A percentile compares a stretch with the other conserved stretches of the same genome.
Conservation (phyloP, 345 rosid species). For the Brassica incana region DNA sequence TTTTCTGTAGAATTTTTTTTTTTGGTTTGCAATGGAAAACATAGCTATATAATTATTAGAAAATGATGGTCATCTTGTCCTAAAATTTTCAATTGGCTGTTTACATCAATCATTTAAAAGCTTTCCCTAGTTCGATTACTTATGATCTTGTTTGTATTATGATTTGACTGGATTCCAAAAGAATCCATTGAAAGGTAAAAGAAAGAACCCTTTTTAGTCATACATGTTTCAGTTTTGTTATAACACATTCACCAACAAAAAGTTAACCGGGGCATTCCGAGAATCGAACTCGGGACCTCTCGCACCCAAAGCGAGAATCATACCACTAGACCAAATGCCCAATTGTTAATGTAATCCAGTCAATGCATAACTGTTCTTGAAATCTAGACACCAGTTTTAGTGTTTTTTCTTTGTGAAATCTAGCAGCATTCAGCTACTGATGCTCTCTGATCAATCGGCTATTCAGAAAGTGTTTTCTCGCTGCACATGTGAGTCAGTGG, state of each 20-base stretch:
- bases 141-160: neutral
- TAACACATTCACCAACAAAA: neutral
- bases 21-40: neutral
- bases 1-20: neutral
- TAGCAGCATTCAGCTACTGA: neutral
- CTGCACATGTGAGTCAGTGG: neutral
- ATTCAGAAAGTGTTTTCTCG: neutral
- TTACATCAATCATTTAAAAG: neutral
- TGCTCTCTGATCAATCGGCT: neutral
- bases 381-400: neutral
- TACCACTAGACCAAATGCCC: slow-evolving; percentile 79
- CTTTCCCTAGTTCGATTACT: neutral
- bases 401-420: neutral
- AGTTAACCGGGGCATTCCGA: slow-evolving; percentile 36
- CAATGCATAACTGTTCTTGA: neutral
- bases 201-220: neutral
- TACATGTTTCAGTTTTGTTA: neutral
- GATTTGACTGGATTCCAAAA: neutral
- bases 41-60: neutral
- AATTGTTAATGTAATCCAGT: neutral
- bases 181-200: neutral
- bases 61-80: neutral
- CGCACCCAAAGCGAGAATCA: slow-evolving; percentile 89
- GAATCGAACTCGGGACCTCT: slow-evolving; percentile 70
- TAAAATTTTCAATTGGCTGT: neutral